phyloP scores from a whole-genome alignment of 306 rosid genomes.

The Ammopiptanthus mongolicus region DNA sequence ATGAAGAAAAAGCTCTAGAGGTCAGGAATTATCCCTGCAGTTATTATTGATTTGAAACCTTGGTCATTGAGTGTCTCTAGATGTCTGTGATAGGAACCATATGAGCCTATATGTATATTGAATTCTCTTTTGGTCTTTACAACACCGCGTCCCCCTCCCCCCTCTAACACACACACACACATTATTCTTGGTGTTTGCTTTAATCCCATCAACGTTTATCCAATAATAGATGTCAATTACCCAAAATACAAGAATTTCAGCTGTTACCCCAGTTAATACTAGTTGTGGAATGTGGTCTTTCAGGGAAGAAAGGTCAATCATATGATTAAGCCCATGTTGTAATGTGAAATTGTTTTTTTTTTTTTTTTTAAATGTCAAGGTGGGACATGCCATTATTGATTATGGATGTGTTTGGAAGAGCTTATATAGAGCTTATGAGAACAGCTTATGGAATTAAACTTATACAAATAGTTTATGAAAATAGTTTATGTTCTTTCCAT shows the following conservation, averaged over 20 bases:
- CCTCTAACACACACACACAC: no score
- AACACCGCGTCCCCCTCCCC: no score
- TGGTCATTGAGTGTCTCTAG: not conserved
- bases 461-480: no score
- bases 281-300: not conserved
- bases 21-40: constrained; percentile 32
- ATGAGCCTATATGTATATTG: not conserved
- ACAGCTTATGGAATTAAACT: no score
- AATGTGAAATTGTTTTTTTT: not conserved
- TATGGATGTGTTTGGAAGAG: no score
- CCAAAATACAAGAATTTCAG: not conserved
- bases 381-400: not conserved
- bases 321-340: not conserved
- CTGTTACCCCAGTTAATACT: not conserved
- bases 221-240: not conserved
- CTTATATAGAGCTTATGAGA: no score
- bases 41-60: constrained; percentile 5
- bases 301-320: not conserved
- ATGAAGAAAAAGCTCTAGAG: constrained; percentile 64
- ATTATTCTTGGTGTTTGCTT: not conserved
- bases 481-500: no score
- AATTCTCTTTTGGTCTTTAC: no score
- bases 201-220: not conserved
- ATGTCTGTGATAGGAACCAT: not conserved
- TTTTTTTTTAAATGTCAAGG: not conserved